Evolutionary conservation across 805 yeast species (phyloP).

Genomic region (Pichia nakasei): DNA sequence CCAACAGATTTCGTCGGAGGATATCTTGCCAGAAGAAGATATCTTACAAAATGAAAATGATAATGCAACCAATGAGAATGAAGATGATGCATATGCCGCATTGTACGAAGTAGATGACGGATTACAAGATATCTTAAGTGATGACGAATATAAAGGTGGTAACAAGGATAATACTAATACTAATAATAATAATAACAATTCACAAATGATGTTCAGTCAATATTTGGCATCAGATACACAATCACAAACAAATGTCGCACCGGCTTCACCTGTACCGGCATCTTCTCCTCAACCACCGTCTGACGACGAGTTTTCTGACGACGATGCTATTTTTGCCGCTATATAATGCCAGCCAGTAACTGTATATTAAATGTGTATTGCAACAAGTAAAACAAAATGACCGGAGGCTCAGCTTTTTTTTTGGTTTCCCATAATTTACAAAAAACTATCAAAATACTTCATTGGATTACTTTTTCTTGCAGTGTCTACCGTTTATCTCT

Average conservation of each 20-base stretch:
- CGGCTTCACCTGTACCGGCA: background rate
- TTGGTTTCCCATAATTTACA: too few relatives aligned
- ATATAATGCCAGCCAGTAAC: background rate
- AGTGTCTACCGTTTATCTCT: too few relatives aligned
- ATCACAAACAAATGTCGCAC: background rate
- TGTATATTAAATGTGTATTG: too few relatives aligned
- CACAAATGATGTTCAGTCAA: background rate
- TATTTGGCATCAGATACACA: background rate
- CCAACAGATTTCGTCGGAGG: slow-evolving; percentile 1
- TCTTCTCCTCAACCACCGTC: background rate
- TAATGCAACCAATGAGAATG: background rate
- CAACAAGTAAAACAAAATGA: too few relatives aligned
- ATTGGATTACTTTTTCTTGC: too few relatives aligned
- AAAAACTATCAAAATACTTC: too few relatives aligned
- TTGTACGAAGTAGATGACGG: background rate
- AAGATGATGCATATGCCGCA: background rate
- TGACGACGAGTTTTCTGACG: slow-evolving; percentile 11
- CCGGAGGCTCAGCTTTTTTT: too few relatives aligned
- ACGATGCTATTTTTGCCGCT: slow-evolving; percentile 5
- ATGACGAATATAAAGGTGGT: background rate
- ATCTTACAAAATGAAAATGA: too few relatives aligned
- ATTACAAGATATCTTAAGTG: background rate
- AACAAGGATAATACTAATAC: too few relatives aligned
- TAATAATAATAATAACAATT: background rate
- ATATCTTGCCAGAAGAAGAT: background rate